A percentile compares a stretch with the other conserved stretches of the same genome.
These are phyloP conservation scores for Isatis lusitanica DNA, from an alignment of 441 rosid species.

Conservation along the genomic window DNA sequence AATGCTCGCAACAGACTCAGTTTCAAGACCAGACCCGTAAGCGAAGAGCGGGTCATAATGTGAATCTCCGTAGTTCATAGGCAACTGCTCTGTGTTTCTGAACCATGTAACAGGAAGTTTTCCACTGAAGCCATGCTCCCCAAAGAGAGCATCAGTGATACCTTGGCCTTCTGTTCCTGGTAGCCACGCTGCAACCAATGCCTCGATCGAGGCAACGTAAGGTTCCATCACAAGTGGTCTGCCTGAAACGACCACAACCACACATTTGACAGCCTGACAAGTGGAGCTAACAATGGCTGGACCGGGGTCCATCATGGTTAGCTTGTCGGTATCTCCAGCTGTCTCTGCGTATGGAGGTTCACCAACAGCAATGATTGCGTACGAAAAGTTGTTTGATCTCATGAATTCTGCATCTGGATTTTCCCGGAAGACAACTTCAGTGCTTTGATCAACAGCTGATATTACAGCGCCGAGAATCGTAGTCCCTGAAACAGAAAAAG, in stretches of 20 bases:
- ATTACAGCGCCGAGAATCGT: slow-evolving; percentile 59
- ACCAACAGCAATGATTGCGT: slow-evolving; percentile 64
- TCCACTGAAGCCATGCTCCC: slow-evolving; percentile 64
- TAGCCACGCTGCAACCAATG: slow-evolving; percentile 71
- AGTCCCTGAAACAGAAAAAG: slow-evolving; percentile 42
- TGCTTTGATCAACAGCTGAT: slow-evolving; percentile 53
- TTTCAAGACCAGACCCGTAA: slow-evolving; percentile 57
- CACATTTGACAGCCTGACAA: slow-evolving; percentile 57
- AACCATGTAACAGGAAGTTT: slow-evolving; percentile 74
- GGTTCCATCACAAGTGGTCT: slow-evolving; percentile 68
- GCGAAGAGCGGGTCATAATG: slow-evolving; percentile 68
- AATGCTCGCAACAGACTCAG: slow-evolving; percentile 52
- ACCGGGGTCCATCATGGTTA: slow-evolving; percentile 60
- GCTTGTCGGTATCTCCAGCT: slow-evolving; percentile 54
- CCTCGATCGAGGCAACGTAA: slow-evolving; percentile 53
- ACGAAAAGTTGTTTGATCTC: slow-evolving; percentile 55
- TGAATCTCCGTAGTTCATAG: slow-evolving; percentile 63
- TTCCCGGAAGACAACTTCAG: slow-evolving; percentile 50
- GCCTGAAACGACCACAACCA: slow-evolving; percentile 59
- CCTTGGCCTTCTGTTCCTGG: slow-evolving; percentile 82
- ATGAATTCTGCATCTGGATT: slow-evolving; percentile 55
- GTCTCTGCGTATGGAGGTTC: slow-evolving; percentile 67
- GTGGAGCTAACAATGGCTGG: slow-evolving; percentile 50
- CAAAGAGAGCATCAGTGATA: slow-evolving; percentile 60
- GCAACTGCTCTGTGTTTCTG: slow-evolving; percentile 61